phyloP scores from a whole-genome alignment of 2,329 filamentous ascomycete genomes.

The Fusarium sp. region DNA sequence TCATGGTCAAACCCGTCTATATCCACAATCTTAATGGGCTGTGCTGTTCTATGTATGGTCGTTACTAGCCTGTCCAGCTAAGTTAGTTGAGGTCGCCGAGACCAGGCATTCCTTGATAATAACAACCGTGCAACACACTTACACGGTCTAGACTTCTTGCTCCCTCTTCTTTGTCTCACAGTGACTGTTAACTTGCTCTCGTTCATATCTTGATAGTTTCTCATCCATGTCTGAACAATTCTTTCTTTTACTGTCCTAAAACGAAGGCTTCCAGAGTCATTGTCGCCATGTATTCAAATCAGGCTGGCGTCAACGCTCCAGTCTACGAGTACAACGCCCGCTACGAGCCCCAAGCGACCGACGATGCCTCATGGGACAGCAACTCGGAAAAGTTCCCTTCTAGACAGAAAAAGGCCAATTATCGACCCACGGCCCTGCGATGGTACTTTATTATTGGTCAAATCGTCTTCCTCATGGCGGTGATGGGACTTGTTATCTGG shows the following conservation, averaged over 20 bases:
- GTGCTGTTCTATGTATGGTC: slow-evolving; percentile 10
- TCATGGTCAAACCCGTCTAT: not conserved
- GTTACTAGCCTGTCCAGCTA: slow-evolving; percentile 3
- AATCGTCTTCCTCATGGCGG: slow-evolving; percentile 35
- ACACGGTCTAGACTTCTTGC: not conserved
- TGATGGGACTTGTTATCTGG: slow-evolving; percentile 46
- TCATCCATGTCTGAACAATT: not conserved
- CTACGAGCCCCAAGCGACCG: slow-evolving; percentile 46
- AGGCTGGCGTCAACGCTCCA: slow-evolving; percentile 32
- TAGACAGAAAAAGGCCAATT: slow-evolving; percentile 37
- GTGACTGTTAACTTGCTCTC: not conserved
- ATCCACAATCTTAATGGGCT: slow-evolving; percentile 6
- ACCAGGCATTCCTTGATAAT: slow-evolving; percentile 8
- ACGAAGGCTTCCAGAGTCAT: slow-evolving; percentile 3
- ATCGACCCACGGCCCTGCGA: slow-evolving; percentile 46
- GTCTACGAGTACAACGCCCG: slow-evolving; percentile 34
- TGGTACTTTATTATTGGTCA: slow-evolving; percentile 46
- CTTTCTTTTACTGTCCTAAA: not conserved
- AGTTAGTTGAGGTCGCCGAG: slow-evolving; percentile 4
- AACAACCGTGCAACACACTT: not conserved
- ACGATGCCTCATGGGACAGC: slow-evolving; percentile 44
- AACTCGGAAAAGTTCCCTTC: slow-evolving; percentile 28
- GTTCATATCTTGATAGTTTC: not conserved
- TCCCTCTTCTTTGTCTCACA: not conserved
- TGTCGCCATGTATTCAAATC: slow-evolving; percentile 40